phyloP scores from a whole-genome alignment of 768 basidiomycete genomes.

The Suillus lakei region DNA sequence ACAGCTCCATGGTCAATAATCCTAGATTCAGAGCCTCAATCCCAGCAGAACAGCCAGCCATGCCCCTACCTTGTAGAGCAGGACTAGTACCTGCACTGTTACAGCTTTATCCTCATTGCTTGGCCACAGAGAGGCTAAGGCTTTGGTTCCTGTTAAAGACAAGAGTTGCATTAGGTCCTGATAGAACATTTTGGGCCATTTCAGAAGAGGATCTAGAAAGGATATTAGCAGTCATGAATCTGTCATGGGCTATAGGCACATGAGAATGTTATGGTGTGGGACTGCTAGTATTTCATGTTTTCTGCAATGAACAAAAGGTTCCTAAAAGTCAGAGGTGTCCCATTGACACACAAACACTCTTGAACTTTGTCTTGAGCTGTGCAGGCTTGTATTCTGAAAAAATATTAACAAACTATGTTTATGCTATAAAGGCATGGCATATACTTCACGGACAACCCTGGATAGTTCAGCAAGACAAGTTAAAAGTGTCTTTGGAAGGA shows the following conservation, averaged over 20 bases:
- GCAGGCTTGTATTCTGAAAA: conserved; percentile 37
- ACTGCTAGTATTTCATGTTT: conserved; percentile 42
- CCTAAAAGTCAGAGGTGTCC: conserved; percentile 39
- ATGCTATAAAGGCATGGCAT: conserved; percentile 51
- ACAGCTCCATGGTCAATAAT: neutral
- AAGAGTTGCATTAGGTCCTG: rapidly evolving
- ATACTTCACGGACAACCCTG: conserved; percentile 37
- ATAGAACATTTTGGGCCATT: neutral
- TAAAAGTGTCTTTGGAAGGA: neutral
- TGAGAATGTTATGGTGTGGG: conserved; percentile 42
- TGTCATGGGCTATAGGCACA: conserved; percentile 36
- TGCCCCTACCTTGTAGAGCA: conserved; percentile 4
- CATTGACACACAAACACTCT: conserved; percentile 25
- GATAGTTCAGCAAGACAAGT: neutral
- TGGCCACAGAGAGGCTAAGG: conserved; percentile 27
- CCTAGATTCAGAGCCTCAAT: rapidly evolving
- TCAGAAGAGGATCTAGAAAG: neutral
- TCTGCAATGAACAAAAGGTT: conserved; percentile 38
- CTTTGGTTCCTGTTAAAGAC: conserved; percentile 25
- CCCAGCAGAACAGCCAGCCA: neutral
- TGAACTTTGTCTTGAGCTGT: conserved; percentile 30
- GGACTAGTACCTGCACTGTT: conserved; percentile 22
- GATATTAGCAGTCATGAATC: conserved; percentile 8
- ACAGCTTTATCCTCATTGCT: conserved; percentile 29
- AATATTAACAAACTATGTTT: conserved; percentile 43